A percentile compares a stretch with the other conserved stretches of the same genome.
These are phyloP conservation scores for Arthrobotrys sinensis DNA, from an alignment of 2,329 filamentous ascomycete genomes.

Conservation along the genomic window DNA sequence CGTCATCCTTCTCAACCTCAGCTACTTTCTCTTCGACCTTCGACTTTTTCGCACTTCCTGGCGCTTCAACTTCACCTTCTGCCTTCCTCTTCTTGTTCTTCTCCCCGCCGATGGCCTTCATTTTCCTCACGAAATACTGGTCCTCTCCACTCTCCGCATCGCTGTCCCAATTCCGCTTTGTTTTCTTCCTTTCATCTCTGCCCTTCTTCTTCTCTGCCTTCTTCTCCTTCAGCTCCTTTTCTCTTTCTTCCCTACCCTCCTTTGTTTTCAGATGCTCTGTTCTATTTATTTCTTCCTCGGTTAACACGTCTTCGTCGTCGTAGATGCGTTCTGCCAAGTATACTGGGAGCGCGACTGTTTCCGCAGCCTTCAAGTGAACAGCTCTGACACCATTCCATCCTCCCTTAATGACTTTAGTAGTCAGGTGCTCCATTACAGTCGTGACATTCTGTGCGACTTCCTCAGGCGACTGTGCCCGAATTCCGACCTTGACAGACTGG, in stretches of 20 bases:
- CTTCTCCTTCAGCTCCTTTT: slow-evolving; percentile 71
- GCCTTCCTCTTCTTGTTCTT: slow-evolving; percentile 61
- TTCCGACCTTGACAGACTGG: slow-evolving; percentile 84
- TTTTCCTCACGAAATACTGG: slow-evolving; percentile 44
- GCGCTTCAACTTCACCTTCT: slow-evolving; percentile 52
- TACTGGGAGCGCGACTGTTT: slow-evolving; percentile 90
- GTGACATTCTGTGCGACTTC: slow-evolving; percentile 86
- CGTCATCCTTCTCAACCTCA: slow-evolving; percentile 44
- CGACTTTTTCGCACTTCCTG: slow-evolving; percentile 61
- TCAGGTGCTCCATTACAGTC: slow-evolving; percentile 77
- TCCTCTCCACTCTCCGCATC: slow-evolving; percentile 55
- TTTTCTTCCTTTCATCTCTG: slow-evolving; percentile 61
- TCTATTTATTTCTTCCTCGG: slow-evolving; percentile 66
- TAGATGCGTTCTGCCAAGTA: slow-evolving; percentile 95
- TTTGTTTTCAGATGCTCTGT: slow-evolving; percentile 61
- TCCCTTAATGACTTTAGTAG: slow-evolving; percentile 77
- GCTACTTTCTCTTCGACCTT: slow-evolving; percentile 56
- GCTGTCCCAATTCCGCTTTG: slow-evolving; percentile 59
- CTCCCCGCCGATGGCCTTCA: slow-evolving; percentile 21
- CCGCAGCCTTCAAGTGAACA: slow-evolving; percentile 90
- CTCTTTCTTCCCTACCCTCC: slow-evolving; percentile 65
- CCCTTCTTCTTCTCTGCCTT: slow-evolving; percentile 68
- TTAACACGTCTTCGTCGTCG: slow-evolving; percentile 82
- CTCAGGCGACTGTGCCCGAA: slow-evolving; percentile 80
- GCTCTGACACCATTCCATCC: slow-evolving; percentile 89